phyloP scores from a whole-genome alignment of 176 grass and related monocot species.

The Carex kokanica region DNA sequence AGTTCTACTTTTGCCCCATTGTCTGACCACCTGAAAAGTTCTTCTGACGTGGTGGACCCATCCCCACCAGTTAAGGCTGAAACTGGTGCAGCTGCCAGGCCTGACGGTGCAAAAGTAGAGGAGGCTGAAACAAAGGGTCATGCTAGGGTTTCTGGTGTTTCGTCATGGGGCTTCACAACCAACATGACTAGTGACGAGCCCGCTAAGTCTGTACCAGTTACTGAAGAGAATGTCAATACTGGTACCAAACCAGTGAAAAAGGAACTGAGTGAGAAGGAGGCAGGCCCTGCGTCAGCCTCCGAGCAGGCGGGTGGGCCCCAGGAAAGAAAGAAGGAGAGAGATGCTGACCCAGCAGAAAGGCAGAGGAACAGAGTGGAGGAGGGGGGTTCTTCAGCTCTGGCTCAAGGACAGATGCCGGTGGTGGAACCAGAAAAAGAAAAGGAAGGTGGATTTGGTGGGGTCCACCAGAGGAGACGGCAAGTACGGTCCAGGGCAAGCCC shows the following conservation, averaged over 20 bases:
- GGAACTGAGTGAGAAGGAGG: conserved; percentile 63
- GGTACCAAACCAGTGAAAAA: conserved; percentile 45
- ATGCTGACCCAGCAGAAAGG: conserved; percentile 51
- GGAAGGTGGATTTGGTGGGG: conserved; percentile 53
- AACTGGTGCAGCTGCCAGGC: background rate
- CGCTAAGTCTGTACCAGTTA: conserved; percentile 53
- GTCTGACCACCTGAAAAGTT: conserved; percentile 49
- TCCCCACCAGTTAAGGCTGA: background rate
- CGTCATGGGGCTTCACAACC: conserved; percentile 8
- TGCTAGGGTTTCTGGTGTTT: conserved; percentile 16
- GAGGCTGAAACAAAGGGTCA: conserved; percentile 18
- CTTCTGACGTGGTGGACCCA: conserved; percentile 39
- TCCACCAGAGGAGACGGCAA: conserved; percentile 54
- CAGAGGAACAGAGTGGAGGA: conserved; percentile 68
- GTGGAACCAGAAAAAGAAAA: conserved; percentile 84
- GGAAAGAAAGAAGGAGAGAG: conserved; percentile 65
- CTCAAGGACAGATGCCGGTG: conserved; percentile 68
- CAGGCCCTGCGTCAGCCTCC: conserved; percentile 54
- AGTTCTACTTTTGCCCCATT: conserved; percentile 28
- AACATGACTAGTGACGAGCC: background rate
- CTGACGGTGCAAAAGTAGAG: background rate
- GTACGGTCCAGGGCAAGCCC: conserved; percentile 48
- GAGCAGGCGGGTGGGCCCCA: conserved; percentile 55
- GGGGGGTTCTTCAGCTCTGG: conserved; percentile 49
- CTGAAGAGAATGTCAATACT: conserved; percentile 47